A percentile compares a stretch with the other conserved stretches of the same genome.
Evolutionary conservation across 2,329 filamentous ascomycete species (phyloP).

Genomic region (Talaromyces sp.): DNA sequence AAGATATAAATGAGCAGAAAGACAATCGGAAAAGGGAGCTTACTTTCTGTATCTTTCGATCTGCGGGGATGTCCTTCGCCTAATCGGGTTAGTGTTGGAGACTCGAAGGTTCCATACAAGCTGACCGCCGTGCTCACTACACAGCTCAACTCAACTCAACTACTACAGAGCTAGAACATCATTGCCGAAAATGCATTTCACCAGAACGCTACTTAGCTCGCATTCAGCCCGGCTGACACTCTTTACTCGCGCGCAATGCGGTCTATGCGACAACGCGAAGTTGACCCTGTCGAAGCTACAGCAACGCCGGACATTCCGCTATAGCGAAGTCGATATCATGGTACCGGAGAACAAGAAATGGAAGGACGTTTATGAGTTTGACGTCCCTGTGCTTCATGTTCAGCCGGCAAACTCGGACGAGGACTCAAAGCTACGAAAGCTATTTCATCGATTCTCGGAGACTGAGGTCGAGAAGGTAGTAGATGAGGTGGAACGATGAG

Average conservation of each 20-base stretch:
- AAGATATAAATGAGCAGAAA: background rate
- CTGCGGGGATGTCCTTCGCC: conserved; percentile 15
- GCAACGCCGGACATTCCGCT: conserved; percentile 50
- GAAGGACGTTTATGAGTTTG: conserved; percentile 59
- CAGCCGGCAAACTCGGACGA: conserved; percentile 46
- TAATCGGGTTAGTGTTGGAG: conserved; percentile 31
- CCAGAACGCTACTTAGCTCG: conserved; percentile 23
- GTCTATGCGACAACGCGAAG: conserved; percentile 58
- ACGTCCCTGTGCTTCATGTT: conserved; percentile 60
- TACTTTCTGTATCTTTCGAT: conserved; percentile 1
- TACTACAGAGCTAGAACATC: background rate
- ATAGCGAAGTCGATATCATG: conserved; percentile 58
- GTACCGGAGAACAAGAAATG: conserved; percentile 49
- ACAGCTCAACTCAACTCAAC: background rate
- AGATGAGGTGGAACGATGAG: conserved; percentile 41
- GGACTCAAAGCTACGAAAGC: conserved; percentile 55
- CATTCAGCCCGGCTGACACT: conserved; percentile 48
- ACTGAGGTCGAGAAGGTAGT: conserved; percentile 52
- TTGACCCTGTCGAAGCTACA: conserved; percentile 50
- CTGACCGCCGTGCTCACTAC: background rate
- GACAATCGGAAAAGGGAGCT: background rate
- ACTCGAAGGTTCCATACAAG: conserved; percentile 38
- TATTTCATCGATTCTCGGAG: conserved; percentile 60
- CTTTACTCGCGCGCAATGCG: conserved; percentile 57
- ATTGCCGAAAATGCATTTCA: conserved; percentile 27